A percentile compares a stretch with the other conserved stretches of the same genome.
These are phyloP conservation scores for Kodamaea kaohsiungensis DNA, from an alignment of 805 yeast genomes.

Conservation along the genomic window DNA sequence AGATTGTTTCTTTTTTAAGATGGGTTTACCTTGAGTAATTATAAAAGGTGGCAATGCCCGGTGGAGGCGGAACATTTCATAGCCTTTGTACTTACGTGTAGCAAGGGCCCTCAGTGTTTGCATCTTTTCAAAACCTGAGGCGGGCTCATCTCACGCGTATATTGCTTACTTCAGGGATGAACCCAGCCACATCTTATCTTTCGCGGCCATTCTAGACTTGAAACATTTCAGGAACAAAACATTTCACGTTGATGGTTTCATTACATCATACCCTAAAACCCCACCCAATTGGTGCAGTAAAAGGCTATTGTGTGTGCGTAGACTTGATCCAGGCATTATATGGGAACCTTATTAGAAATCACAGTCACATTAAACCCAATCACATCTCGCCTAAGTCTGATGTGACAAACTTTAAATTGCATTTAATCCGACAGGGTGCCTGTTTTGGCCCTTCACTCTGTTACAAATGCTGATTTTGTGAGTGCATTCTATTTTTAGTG, in stretches of 20 bases:
- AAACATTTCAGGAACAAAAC: background rate
- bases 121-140: no score
- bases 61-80: background rate
- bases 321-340: background rate
- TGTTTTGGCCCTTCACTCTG: background rate
- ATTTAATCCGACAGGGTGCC: background rate
- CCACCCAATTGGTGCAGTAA: background rate
- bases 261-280: background rate
- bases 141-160: no score
- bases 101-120: background rate
- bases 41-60: background rate
- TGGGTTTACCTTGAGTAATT: background rate
- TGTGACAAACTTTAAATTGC: background rate
- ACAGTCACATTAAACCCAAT: background rate
- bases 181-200: background rate
- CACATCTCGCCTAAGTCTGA: background rate
- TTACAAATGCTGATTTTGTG: background rate
- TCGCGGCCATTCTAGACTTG: conserved; percentile 2
- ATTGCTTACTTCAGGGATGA: background rate
- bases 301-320: background rate
- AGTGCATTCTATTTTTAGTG: background rate
- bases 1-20: background rate
- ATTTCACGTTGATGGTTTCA: background rate
- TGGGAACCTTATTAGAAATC: background rate
- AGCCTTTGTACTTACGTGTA: background rate